Base-by-base conservation (phyloP, 768 basidiomycete species). In the Boletus bicolor region DNA sequence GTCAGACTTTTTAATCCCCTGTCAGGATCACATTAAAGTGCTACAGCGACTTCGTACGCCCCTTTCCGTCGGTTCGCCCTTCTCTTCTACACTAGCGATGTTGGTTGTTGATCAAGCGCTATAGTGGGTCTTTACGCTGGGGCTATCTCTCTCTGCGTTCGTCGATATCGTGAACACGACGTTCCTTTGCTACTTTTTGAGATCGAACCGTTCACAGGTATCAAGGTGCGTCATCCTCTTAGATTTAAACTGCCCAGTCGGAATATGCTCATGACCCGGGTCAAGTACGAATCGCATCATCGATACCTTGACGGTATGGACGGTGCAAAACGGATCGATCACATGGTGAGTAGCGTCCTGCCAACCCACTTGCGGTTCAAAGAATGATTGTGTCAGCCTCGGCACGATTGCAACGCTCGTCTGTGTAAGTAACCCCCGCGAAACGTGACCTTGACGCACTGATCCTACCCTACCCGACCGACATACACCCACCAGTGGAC, bases 61-160 rank as follows among this genome's bases (percentile, higher is more conserved):
- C 48, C 10, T 68, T 54, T 30, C 48, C 64, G 41, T 56, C 48
- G 43, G 53, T 65, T 46, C 14, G 60, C 36, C 21, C 1, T 36
- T 12, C 14, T 21, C 15, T 39, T 44, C 47, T 30, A 24, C 28
- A 10, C 21, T 35, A 8, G 36, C 8, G 19, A 24, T 11, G 7
- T 3, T 15, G 35, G 8, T 53, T n/a, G 5, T 21, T 51, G 35
- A 55, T 36, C 35, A n/a, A 35, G 30, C 1, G n/a, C 28, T 7
- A 7, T 36, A 82, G 79, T 76, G 74, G 71, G 61, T 75, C 5
- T 79, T 81, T 57, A 81, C 81, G 3, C 61, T 72, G 1, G 80
- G 80, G 9, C 66, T 82, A 0, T 62, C 72, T 1, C 69, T 82
- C 2, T 81, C 80, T 5, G 75, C 76, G 2, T 51, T 71, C 5